These are phyloP conservation scores for Holtermannia corniformis DNA, from an alignment of 768 basidiomycete species.

Conservation along the genomic window DNA sequence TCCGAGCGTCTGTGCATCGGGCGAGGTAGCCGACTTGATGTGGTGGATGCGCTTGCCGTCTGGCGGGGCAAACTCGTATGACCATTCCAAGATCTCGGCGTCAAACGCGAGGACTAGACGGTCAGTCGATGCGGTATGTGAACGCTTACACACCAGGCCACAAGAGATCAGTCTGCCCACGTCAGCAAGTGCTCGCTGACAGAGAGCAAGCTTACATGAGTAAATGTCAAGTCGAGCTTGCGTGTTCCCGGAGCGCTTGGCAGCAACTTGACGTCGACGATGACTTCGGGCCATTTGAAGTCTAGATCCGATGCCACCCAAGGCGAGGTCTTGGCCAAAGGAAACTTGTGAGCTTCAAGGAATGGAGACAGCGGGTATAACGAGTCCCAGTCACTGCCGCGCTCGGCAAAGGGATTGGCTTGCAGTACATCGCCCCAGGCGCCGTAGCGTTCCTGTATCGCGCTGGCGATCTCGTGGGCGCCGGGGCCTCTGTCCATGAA, in stretches of 20 bases:
- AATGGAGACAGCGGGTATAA: slow-evolving; percentile 50
- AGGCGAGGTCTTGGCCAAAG: slow-evolving; percentile 42
- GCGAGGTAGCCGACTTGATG: slow-evolving; percentile 84
- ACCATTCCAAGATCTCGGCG: slow-evolving; percentile 79
- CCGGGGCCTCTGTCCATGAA: slow-evolving; percentile 74
- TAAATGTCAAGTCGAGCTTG: slow-evolving; percentile 18
- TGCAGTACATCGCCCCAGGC: slow-evolving; percentile 43
- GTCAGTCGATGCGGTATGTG: background rate
- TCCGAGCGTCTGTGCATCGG: slow-evolving; percentile 64
- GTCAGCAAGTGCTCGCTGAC: background rate
- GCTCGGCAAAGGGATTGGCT: slow-evolving; percentile 57
- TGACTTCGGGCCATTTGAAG: slow-evolving; percentile 49
- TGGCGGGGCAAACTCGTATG: slow-evolving; percentile 67
- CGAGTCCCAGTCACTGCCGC: slow-evolving; percentile 80
- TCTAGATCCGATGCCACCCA: slow-evolving; percentile 1
- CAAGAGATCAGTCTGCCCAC: background rate
- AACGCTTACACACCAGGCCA: background rate
- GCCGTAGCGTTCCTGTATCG: slow-evolving; percentile 56
- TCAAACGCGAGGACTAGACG: slow-evolving; percentile 69
- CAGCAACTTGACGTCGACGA: slow-evolving; percentile 50
- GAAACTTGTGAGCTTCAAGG: slow-evolving; percentile 70
- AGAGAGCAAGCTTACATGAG: slow-evolving; percentile 34
- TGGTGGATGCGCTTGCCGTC: slow-evolving; percentile 68
- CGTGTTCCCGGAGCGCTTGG: slow-evolving; percentile 46
- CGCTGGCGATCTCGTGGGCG: slow-evolving; percentile 53